These are phyloP conservation scores for Neopestalotiopsis rosae DNA, from an alignment of 2,329 filamentous ascomycete genomes.

Conservation along the genomic window DNA sequence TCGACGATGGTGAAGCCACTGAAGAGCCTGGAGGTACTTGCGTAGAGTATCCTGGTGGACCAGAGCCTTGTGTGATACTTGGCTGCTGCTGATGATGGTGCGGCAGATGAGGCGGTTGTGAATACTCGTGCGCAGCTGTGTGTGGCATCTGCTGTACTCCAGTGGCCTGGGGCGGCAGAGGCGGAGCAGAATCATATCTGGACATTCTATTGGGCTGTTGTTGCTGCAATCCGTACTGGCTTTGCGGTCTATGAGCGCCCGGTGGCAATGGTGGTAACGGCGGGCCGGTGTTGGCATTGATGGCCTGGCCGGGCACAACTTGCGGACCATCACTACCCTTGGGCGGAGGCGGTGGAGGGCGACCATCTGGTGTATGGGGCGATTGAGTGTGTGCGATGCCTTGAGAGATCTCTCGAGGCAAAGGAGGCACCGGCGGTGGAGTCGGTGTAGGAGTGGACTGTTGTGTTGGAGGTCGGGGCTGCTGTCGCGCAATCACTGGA, in stretches of 20 bases:
- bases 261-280: conserved; percentile 43
- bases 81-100: conserved; percentile 28
- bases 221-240: conserved; percentile 28
- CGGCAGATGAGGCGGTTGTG: conserved; percentile 28
- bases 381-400: conserved; percentile 41
- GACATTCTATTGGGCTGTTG: conserved; percentile 33
- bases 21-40: conserved; percentile 27
- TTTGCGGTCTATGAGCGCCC: conserved; percentile 31
- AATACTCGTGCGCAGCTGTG: conserved; percentile 28
- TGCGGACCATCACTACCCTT: conserved; percentile 47
- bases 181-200: conserved; percentile 39
- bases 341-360: conserved; percentile 59
- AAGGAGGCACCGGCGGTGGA: conserved; percentile 73
- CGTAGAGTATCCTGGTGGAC: conserved; percentile 27
- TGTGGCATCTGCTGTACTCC: conserved; percentile 29
- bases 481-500: conserved; percentile 79
- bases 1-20: conserved; percentile 22
- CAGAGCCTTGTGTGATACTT: conserved; percentile 28
- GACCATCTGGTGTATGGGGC: conserved; percentile 36
- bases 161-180: conserved; percentile 35
- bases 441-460: conserved; percentile 51
- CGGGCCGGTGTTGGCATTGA: conserved; percentile 31
- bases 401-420: conserved; percentile 67
- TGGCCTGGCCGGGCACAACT: conserved; percentile 39
- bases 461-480: conserved; percentile 46